A percentile compares a stretch with the other conserved stretches of the same genome.
phyloP scores from a whole-genome alignment of 768 basidiomycete genomes.

The Rhodotorula taiwanensis region DNA sequence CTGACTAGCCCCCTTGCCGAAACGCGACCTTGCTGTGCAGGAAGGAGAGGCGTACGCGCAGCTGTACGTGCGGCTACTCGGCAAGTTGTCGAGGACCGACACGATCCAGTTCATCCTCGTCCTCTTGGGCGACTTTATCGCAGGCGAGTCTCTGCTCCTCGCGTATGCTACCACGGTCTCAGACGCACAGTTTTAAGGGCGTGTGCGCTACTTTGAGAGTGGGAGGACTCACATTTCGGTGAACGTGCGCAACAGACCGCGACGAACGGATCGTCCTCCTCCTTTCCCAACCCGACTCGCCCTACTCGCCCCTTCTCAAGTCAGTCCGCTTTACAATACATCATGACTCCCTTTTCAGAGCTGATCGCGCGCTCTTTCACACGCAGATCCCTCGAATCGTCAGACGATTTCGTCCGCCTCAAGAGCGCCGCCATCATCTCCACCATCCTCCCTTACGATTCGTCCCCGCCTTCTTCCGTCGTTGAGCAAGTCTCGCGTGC shows the following conservation, averaged over 20 bases:
- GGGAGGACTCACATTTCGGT: too few relatives aligned
- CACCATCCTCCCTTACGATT: constrained; percentile 63
- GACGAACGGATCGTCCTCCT: constrained; percentile 80
- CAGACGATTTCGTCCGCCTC: constrained; percentile 92
- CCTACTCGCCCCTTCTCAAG: constrained; percentile 73
- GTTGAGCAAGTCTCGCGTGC: constrained; percentile 58
- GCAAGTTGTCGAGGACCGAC: constrained; percentile 74
- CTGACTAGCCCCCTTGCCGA: neutral
- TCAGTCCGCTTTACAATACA: too few relatives aligned
- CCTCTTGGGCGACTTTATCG: constrained; percentile 77
- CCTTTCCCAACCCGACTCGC: constrained; percentile 62
- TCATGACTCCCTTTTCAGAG: neutral
- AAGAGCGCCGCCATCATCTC: constrained; percentile 83
- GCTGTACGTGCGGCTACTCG: constrained; percentile 83
- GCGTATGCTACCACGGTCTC: neutral
- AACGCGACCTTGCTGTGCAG: constrained; percentile 45
- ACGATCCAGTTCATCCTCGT: constrained; percentile 82
- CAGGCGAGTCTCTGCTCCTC: constrained; percentile 51
- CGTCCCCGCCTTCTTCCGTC: constrained; percentile 45
- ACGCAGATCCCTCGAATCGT: constrained; percentile 69
- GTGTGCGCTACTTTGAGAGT: too few relatives aligned
- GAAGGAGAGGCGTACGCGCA: constrained; percentile 76
- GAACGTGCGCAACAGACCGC: constrained; percentile 63
- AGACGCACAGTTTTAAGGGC: neutral
- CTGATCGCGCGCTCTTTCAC: too few relatives aligned